Conservation (phyloP, 441 rosid species). For the Dalechampia spathulata region DNA sequence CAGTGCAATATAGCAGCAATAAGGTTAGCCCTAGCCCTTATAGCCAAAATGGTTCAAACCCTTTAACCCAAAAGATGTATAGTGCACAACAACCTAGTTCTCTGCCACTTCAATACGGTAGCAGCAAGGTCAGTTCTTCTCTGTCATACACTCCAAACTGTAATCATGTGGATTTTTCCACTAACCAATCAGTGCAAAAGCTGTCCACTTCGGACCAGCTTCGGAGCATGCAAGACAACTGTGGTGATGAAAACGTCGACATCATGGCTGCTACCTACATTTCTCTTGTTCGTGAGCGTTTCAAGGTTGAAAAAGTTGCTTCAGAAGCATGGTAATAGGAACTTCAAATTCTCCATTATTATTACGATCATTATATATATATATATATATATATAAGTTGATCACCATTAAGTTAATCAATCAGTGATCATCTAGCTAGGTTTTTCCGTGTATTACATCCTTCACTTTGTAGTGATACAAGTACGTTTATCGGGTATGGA, state of each 20-base stretch:
- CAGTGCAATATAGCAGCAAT: background rate
- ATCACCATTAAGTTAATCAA: background rate
- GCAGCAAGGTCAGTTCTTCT: background rate
- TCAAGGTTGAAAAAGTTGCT: conserved; percentile 23
- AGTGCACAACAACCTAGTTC: background rate
- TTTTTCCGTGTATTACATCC: no score
- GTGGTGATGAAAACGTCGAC: conserved; percentile 38
- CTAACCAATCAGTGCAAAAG: no score
- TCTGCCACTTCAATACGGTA: background rate
- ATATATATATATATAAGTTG: background rate
- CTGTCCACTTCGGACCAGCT: no score
- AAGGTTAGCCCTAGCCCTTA: conserved; percentile 25
- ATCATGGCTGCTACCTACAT: conserved; percentile 30
- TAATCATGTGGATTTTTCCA: no score
- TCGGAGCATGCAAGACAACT: conserved; percentile 8
- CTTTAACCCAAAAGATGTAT: conserved; percentile 15
- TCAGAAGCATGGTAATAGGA: background rate
- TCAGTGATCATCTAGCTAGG: background rate
- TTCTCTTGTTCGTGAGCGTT: conserved; percentile 26
- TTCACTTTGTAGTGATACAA: no score
- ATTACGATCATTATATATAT: no score
- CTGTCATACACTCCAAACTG: no score
- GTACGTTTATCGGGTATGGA: no score
- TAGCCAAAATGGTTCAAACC: background rate
- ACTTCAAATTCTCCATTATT: no score